phyloP scores from a whole-genome alignment of 352 stramenopile species.

The Aphanomyces invadans region DNA sequence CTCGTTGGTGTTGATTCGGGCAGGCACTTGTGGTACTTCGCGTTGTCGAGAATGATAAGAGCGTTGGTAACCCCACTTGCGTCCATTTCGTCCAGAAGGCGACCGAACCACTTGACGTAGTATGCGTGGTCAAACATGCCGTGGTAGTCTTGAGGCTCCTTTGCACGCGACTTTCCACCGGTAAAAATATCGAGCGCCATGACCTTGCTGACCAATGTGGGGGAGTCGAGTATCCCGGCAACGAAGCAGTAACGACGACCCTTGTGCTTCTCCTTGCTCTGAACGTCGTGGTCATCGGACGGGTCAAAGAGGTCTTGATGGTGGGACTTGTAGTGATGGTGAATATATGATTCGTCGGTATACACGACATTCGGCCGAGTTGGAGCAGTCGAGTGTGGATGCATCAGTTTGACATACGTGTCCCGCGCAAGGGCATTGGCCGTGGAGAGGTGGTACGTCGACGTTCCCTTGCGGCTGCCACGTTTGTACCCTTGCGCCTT shows the following conservation, averaged over 20 bases:
- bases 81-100: slow-evolving; percentile 2
- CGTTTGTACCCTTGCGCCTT: neutral
- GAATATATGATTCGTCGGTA: neutral
- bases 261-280: neutral
- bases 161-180: neutral
- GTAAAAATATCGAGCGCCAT: neutral
- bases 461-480: neutral
- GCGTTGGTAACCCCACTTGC: too few relatives aligned
- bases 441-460: neutral
- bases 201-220: neutral
- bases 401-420: neutral
- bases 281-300: neutral
- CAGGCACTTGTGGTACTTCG: slow-evolving; percentile 11
- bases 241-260: neutral
- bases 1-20: slow-evolving; percentile 6
- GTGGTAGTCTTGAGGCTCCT: neutral
- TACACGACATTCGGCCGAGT: neutral
- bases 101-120: slow-evolving; percentile 18
- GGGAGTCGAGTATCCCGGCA: neutral
- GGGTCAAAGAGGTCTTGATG: neutral
- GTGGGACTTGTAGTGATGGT: neutral
- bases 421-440: neutral
- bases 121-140: neutral
- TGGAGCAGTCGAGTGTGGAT: neutral
- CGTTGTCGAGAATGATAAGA: neutral